These are phyloP conservation scores for Cladosporium halotolerans DNA, from an alignment of 2,329 filamentous ascomycete species.

Conservation along the genomic window DNA sequence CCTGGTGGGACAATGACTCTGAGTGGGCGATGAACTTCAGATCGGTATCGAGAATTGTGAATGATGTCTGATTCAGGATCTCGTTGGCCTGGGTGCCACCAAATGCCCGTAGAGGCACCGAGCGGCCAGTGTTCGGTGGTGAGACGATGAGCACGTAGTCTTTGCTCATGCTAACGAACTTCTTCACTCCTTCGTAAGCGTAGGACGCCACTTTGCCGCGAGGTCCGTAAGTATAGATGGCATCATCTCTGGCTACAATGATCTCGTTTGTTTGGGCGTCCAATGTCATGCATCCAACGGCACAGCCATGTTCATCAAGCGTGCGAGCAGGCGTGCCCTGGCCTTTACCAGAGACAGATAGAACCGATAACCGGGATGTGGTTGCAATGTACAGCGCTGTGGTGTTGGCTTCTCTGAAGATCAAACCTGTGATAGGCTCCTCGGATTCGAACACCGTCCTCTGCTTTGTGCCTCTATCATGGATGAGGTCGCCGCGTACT, in stretches of 20 bases:
- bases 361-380: conserved; percentile 76
- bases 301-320: conserved; percentile 84
- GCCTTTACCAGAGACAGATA: conserved; percentile 80
- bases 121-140: conserved; percentile 58
- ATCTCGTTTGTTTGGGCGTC: conserved; percentile 76
- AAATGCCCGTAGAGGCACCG: conserved; percentile 65
- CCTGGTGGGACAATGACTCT: conserved; percentile 73
- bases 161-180: conserved; percentile 67
- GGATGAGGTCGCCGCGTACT: conserved; percentile 86
- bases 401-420: conserved; percentile 58
- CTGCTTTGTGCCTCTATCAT: conserved; percentile 90
- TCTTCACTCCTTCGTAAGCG: conserved; percentile 88
- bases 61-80: conserved; percentile 78
- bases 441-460: conserved; percentile 94
- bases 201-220: conserved; percentile 82
- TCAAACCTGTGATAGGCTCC: conserved; percentile 88
- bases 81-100: conserved; percentile 67
- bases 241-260: conserved; percentile 88
- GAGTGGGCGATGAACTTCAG: conserved; percentile 85
- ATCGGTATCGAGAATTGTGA: conserved; percentile 87
- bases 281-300: conserved; percentile 88
- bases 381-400: conserved; percentile 90
- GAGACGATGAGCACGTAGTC: conserved; percentile 86
- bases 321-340: conserved; percentile 84
- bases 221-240: conserved; percentile 84